These are phyloP conservation scores for Aspergillus intermedius DNA, from an alignment of 2,329 filamentous ascomycete genomes.

Conservation along the genomic window DNA sequence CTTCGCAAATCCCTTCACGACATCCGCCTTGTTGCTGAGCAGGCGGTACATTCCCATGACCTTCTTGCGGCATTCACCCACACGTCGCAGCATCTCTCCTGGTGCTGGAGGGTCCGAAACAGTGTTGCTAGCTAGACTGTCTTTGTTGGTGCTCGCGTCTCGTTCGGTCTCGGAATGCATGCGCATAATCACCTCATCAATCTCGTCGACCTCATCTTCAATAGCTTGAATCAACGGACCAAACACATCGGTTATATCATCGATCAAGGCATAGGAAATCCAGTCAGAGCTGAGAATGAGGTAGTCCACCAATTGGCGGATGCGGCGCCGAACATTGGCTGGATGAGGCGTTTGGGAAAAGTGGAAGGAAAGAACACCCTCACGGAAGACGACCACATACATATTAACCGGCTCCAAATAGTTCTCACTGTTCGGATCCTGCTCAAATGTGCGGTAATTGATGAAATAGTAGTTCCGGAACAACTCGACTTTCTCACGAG, in stretches of 20 bases:
- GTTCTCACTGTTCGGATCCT: conserved; percentile 80
- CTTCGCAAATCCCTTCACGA: conserved; percentile 98
- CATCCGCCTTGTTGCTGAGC: conserved; percentile 93
- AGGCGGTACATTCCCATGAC: conserved; percentile 94
- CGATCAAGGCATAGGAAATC: conserved; percentile 97
- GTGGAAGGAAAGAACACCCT: conserved; percentile 93
- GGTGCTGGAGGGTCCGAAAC: conserved; percentile 43
- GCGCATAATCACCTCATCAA: conserved; percentile 82
- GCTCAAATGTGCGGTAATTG: conserved; percentile 96
- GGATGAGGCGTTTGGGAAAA: conserved; percentile 95
- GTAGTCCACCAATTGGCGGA: conserved; percentile 90
- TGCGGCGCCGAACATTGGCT: conserved; percentile 87
- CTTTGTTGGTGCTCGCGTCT: conserved; percentile 28
- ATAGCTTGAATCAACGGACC: conserved; percentile 86
- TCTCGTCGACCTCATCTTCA: conserved; percentile 93
- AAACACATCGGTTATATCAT: conserved; percentile 97
- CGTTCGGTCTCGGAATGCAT: conserved; percentile 57
- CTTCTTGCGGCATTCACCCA: conserved; percentile 91
- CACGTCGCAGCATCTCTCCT: conserved; percentile 80
- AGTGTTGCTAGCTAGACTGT: conserved; percentile 29
- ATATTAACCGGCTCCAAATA: conserved; percentile 95
- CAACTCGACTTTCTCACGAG: conserved; percentile 94
- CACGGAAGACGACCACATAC: conserved; percentile 93
- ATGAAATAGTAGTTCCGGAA: conserved; percentile 98
- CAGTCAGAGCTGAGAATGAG: conserved; percentile 89